Percentiles rank a stretch among this genome's conserved stretches.
phyloP scores from a whole-genome alignment of 2,329 filamentous ascomycete genomes.

The Diaporthe destruens region DNA sequence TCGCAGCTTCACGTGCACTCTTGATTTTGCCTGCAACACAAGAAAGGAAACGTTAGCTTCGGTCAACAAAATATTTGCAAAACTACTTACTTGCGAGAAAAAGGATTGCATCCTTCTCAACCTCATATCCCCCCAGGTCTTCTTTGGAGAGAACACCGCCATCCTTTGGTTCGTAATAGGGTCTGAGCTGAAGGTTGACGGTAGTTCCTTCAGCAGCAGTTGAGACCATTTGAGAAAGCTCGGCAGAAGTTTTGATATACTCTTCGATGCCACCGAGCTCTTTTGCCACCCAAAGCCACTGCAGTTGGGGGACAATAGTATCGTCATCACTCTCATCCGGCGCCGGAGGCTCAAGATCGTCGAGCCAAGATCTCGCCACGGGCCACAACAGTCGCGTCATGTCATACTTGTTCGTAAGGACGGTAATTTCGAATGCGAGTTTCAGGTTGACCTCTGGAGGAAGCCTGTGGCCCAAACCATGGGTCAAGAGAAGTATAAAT shows the following conservation, averaged over 20 bases:
- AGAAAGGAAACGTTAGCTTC: not conserved
- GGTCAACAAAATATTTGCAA: too few species aligned
- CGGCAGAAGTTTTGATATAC: not conserved
- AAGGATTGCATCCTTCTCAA: not conserved
- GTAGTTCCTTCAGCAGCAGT: not conserved
- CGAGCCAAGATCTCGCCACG: not conserved
- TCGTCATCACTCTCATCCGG: not conserved
- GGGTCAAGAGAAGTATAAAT: constrained; percentile 44
- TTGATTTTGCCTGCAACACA: not conserved
- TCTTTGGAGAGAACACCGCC: not conserved
- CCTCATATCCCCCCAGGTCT: not conserved
- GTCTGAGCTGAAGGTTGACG: not conserved
- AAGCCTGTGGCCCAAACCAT: constrained; percentile 43
- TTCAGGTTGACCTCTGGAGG: not conserved
- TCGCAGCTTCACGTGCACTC: not conserved
- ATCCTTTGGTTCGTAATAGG: not conserved
- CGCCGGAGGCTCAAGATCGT: rapidly evolving
- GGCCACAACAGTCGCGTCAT: constrained; percentile 38
- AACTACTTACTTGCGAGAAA: not conserved
- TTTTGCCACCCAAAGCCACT: not conserved
- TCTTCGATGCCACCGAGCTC: not conserved
- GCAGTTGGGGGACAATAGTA: not conserved
- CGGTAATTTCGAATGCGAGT: constrained; percentile 45
- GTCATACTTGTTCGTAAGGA: constrained; percentile 51
- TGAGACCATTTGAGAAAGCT: not conserved